Percentiles rank a stretch among this genome's conserved stretches.
These are phyloP conservation scores for Termitomyces sp. DNA, from an alignment of 768 basidiomycete species.

Conservation along the genomic window DNA sequence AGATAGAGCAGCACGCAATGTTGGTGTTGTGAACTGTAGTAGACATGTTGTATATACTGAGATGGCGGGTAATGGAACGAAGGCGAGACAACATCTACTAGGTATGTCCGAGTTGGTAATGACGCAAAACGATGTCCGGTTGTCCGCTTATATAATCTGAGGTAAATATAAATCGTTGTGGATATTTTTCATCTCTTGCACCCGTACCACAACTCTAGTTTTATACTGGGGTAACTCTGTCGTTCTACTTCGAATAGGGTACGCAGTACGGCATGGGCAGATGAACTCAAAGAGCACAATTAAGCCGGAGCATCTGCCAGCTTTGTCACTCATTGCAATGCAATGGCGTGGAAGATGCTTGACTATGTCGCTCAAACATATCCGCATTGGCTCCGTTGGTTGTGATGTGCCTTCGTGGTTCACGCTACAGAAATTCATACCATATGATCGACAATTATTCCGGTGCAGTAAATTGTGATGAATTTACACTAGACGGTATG, in stretches of 20 bases:
- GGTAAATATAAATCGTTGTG: conserved; percentile 6
- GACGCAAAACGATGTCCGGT: not conserved
- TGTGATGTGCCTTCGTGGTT: not conserved
- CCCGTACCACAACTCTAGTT: conserved; percentile 28
- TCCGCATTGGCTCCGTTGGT: not conserved
- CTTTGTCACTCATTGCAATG: conserved; percentile 27
- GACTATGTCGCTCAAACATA: conserved; percentile 70
- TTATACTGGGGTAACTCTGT: conserved; percentile 50
- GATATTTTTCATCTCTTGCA: conserved; percentile 13
- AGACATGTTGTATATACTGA: conserved; percentile 29
- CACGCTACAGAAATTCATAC: not conserved
- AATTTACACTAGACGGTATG: no score
- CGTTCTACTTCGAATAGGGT: conserved; percentile 43
- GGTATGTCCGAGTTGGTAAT: not conserved
- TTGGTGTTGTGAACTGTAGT: conserved; percentile 33
- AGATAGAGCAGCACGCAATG: conserved; percentile 48
- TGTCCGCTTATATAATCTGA: conserved; percentile 2
- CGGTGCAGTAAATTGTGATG: no score
- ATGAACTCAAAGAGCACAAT: conserved; percentile 48
- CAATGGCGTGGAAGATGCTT: conserved; percentile 54
- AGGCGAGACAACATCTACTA: conserved; percentile 25
- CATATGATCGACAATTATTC: no score
- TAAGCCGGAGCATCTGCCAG: conserved; percentile 74
- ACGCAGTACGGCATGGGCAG: conserved; percentile 39
- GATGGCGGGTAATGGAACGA: conserved; percentile 32